Evolutionary conservation across 1,139 yeast species (phyloP), one percentile per base, ranked within the genome.

Genomic region (Lodderomyces jiufengensis): DNA sequence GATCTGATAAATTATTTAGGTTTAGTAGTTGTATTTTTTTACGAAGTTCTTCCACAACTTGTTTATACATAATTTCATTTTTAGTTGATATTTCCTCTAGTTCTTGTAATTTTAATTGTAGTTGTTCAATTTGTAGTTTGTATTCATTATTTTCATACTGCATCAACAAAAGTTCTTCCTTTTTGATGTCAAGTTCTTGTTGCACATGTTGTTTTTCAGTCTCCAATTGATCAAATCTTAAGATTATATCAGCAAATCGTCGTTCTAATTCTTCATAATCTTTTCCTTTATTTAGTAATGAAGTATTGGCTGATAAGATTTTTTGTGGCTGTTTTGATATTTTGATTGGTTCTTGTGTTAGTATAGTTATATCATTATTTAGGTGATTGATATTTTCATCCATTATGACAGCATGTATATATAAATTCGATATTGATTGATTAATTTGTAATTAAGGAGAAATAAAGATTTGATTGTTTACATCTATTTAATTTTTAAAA

Each of bases 61-160:
- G 63, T 41, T 65, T 61, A 46, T 65, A 64, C 40, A 54, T 57
- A 11, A 47, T 35, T 7, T 61, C 46, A 39, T 66, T 67, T 38
- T 57, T 57, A n/a, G 49, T 49, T 31, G 59, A 55, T 12, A 61
- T 42, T 13, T 59, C 60, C 31, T 54, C 57, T 36, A 55, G 54
- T 36, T 56, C 54, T n/a, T 42, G 32, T 36, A 50, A 47, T 23
- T 60, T 63, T 8, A 40, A 47, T 29, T 54, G 52, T 12, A 52
- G 35, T 10, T 45, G 41, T 29, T 51, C 50, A 15, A 60, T 38
- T 24, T 44, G 41, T 27, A 49, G 42, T 43, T 61, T 63, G 32
- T 47, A 54, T 28, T 43, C 52, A 24, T 34, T 20, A 8, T 55
- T 36, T 35, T 49, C 50, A 6, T 49, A 51, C 4, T 43, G 33